Evolutionary conservation across 2,329 filamentous ascomycete genomes (phyloP), one percentile per base, ranked within the genome.

Genomic region (Colletotrichum spaethianum): DNA sequence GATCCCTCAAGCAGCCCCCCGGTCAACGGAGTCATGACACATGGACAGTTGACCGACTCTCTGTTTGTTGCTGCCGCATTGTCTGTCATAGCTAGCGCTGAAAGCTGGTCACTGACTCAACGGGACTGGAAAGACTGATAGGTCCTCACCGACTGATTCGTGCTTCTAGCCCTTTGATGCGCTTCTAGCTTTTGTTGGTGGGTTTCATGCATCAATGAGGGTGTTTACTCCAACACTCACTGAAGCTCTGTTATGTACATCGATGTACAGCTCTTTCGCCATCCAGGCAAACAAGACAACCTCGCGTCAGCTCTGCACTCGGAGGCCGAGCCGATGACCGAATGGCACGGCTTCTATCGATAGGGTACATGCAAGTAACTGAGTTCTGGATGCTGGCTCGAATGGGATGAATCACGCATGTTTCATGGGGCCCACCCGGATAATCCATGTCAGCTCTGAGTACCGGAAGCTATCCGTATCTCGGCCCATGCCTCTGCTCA

Each of bases 191-290:
- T 72, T 72, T 40, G 46, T 48, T 48, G 44, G 65, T 63, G 52
- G 70, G 70, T 72, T 72, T 72, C 70, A 72, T 70, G 60, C 70
- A 60, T 28, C 46, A 72, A 60, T 64, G 65, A 64, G 65, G 70
- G 65, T 69, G 70, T 72, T 72, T 59, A 50, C 52, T 68, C 38
- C 44, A 28, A 28, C 60, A 7, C 46, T 11, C 60, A 7, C 46
- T 11, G 60, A 38, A 11, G 9, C 33, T 42, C 28, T 48, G 31
- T 26, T 33, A 28, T 23, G 61, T 42, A 63, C 61, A 36, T 53
- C 42, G 36, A 50, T 48, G 40, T 67, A 48, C 40, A 38, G 55
- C 50, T 40, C 6, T 33, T 50, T 68, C 42, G 64, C 33, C 26
- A 40, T 52, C 50, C 52, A 50, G 59, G 40, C 59, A 55, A 44